Evolutionary conservation across 176 grass and related monocot genomes (phyloP).

Genomic region (Aegilops tauschii): DNA sequence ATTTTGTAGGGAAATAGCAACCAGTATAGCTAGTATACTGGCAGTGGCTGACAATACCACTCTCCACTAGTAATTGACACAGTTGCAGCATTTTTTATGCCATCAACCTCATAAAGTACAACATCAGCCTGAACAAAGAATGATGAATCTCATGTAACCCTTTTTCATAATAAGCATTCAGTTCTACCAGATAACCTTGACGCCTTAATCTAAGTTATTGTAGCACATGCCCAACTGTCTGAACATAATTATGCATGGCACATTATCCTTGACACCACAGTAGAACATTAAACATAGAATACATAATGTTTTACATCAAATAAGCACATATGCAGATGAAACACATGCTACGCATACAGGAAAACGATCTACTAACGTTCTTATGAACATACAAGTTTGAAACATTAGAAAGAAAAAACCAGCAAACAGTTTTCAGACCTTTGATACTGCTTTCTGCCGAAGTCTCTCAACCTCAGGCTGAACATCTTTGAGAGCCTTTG

Average conservation of each 20-base stretch:
- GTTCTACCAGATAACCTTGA: neutral
- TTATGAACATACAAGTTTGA: neutral
- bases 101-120: neutral
- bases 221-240: neutral
- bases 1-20: neutral
- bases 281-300: neutral
- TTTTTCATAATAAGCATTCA: slow-evolving; percentile 14
- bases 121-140: neutral
- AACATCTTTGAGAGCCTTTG: slow-evolving; percentile 87
- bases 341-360: neutral
- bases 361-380: neutral
- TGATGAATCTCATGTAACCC: neutral
- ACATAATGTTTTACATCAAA: neutral
- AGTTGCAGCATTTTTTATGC: neutral
- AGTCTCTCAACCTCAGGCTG: slow-evolving; percentile 89
- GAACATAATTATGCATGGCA: slow-evolving; percentile 2
- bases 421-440: slow-evolving; percentile 56
- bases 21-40: neutral
- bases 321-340: neutral
- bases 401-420: slow-evolving; percentile 26
- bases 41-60: neutral
- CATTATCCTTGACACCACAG: neutral
- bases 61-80: neutral
- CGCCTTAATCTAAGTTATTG: neutral
- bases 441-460: slow-evolving; percentile 89